Percentiles rank a stretch among this genome's conserved stretches.
Evolutionary conservation across 225 moss, liverwort and hornwort species (phyloP).

Genomic region (Pseudoscleropodium purum): DNA sequence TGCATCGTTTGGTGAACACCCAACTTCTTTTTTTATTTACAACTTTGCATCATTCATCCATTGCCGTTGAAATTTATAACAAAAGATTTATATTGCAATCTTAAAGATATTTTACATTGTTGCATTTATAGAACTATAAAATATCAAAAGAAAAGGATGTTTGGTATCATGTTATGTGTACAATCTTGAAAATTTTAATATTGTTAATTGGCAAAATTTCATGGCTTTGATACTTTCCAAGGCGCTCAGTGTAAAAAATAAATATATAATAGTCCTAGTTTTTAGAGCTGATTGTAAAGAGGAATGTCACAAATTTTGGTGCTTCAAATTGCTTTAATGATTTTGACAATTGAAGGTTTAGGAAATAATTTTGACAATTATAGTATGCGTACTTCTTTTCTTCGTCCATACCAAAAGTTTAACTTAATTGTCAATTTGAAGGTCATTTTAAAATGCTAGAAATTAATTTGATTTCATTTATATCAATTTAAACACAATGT

Average conservation of each 20-base stretch:
- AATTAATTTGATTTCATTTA: background rate
- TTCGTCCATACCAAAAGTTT: background rate
- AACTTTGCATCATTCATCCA: background rate
- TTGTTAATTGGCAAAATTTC: background rate
- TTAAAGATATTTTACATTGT: background rate
- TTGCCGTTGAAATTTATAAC: background rate
- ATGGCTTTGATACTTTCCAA: background rate
- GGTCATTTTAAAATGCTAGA: background rate
- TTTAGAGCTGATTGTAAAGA: background rate
- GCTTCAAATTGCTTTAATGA: background rate
- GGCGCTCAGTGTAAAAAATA: accelerated
- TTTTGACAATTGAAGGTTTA: background rate
- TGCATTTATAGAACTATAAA: background rate
- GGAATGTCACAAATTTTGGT: background rate
- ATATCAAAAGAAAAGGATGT: no score
- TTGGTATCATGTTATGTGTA: background rate
- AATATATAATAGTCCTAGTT: background rate
- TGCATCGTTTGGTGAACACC: no score
- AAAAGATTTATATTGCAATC: background rate
- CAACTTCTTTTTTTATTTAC: background rate
- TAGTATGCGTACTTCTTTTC: accelerated
- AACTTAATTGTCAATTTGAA: background rate
- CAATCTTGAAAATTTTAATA: background rate
- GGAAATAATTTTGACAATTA: background rate
- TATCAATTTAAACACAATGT: background rate